phyloP scores from a whole-genome alignment of 1,284 basidiomycete species.

The Apiotrichum domesticum region DNA sequence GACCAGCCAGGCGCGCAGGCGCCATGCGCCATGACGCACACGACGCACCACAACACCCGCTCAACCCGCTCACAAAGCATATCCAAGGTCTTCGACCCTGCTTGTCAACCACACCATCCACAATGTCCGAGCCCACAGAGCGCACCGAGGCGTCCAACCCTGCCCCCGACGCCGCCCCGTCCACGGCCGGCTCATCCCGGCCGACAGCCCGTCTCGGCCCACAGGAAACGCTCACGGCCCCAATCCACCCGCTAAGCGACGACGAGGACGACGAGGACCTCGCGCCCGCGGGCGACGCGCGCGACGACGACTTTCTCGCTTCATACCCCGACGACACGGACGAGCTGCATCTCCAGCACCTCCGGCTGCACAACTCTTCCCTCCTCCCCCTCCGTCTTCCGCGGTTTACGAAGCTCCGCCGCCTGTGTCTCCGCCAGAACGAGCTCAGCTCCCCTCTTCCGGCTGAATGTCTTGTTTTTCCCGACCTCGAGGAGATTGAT shows the following conservation, averaged over 20 bases:
- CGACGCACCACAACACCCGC: no score
- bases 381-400: slow-evolving; percentile 56
- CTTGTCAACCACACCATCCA: not conserved
- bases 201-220: slow-evolving; percentile 31
- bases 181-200: not conserved
- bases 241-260: slow-evolving; percentile 22
- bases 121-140: no score
- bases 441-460: slow-evolving; percentile 64
- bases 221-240: slow-evolving; percentile 17
- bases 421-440: slow-evolving; percentile 86
- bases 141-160: not conserved
- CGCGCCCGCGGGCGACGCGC: slow-evolving; percentile 16
- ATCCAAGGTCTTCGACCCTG: no score
- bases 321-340: slow-evolving; percentile 60
- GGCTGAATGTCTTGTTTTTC: slow-evolving; percentile 60
- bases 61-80: no score
- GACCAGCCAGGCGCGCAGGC: no score
- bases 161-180: not conserved
- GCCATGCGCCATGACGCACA: no score
- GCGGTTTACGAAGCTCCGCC: slow-evolving; percentile 65
- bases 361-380: slow-evolving; percentile 59
- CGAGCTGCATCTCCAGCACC: slow-evolving; percentile 87
- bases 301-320: slow-evolving; percentile 49
- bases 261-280: slow-evolving; percentile 23
- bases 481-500: slow-evolving; percentile 78